phyloP scores from a whole-genome alignment of 1,284 basidiomycete genomes.

The Neonothopanus nambi region DNA sequence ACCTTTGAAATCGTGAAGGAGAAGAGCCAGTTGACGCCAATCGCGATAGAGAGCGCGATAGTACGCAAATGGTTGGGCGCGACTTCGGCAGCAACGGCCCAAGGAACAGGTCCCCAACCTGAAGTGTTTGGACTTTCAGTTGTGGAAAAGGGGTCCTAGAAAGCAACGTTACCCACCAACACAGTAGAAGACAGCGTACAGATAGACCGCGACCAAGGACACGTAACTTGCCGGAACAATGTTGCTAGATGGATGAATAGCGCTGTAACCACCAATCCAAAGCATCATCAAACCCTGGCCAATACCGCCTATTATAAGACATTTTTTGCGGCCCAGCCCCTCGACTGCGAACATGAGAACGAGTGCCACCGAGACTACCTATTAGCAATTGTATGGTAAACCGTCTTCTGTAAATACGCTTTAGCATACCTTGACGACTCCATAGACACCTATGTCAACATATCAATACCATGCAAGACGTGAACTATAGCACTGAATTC shows the following conservation, averaged over 20 bases:
- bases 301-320: conserved; percentile 45
- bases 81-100: conserved; percentile 32
- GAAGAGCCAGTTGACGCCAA: conserved; percentile 49
- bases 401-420: background rate
- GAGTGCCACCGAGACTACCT: conserved; percentile 41
- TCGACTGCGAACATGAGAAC: conserved; percentile 46
- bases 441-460: conserved; percentile 47
- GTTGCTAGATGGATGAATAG: conserved; percentile 34
- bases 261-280: conserved; percentile 49
- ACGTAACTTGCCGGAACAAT: conserved; percentile 47
- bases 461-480: background rate
- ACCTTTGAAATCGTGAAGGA: conserved; percentile 49
- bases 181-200: conserved; percentile 49
- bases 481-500: background rate
- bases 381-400: background rate
- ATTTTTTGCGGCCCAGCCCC: conserved; percentile 43
- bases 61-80: conserved; percentile 50
- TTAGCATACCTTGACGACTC: conserved; percentile 48
- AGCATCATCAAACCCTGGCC: conserved; percentile 49
- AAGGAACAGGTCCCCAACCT: conserved; percentile 36
- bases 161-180: conserved; percentile 28
- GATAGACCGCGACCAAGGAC: conserved; percentile 48
- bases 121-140: background rate
- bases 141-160: background rate
- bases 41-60: conserved; percentile 41